Evolutionary conservation across 495 filamentous ascomycete genomes (phyloP), one percentile per base, ranked within the genome.

Genomic region (Chaetomium cochliodes): DNA sequence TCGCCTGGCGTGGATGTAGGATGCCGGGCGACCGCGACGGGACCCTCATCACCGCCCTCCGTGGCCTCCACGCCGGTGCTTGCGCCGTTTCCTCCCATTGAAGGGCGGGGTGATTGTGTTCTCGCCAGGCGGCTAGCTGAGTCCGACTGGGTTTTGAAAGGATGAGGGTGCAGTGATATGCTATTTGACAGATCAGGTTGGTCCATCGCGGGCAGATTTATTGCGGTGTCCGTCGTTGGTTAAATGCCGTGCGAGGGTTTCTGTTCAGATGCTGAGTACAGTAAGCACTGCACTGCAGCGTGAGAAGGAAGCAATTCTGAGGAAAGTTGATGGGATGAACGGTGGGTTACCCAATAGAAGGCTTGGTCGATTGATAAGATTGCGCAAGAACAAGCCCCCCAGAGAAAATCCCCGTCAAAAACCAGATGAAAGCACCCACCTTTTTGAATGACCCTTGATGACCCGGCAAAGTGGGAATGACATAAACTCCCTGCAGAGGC

Each of bases 1-100:
- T 92, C 89, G 61, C 62, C 60, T 20, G 64, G 64, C 3, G 50
- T 41, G 39, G 51, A 65, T 18, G 62, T 58, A 28, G 72, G 80
- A 76, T 78, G 86, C 72, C 74, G 84, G 65, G 70, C 80, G 57
- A 72, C 79, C 64, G 70, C 80, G 57, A 72, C 79, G 64, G 72
- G 74, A 11, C 69, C 76, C n/a, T 78, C 72, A 39, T 70, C 57
- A 16, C 70, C 73, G 1, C 78, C 77, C 8, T 82, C 82, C 62
- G 73, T 82, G 33, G 82, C 71, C 65, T 81, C 81, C 55, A 81
- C 65, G 20, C 58, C 78, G 18, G 79, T 81, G 69, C 80, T 78
- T 42, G 72, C 69, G 51, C 59, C 71, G 65, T 52, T 71, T 49
- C 67, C 81, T 70, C 57, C 74, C 66, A 67, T 64, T 5, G 63